phyloP scores from a whole-genome alignment of 2,329 filamentous ascomycete species.

The Diaporthe sp. region DNA sequence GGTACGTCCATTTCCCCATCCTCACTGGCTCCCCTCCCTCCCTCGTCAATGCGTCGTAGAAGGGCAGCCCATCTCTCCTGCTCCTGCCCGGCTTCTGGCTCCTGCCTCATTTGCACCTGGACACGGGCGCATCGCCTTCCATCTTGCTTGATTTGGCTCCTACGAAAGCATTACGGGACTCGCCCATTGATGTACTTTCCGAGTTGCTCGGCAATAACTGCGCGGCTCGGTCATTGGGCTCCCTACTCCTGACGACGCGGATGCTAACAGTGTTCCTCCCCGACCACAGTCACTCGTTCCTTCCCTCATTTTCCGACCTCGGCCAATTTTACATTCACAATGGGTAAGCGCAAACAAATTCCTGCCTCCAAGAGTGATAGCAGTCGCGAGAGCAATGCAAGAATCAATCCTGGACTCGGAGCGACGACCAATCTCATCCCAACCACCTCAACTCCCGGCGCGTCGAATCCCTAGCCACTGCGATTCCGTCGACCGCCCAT shows the following conservation, averaged over 20 bases:
- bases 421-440: constrained; percentile 6
- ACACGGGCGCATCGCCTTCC: constrained; percentile 4
- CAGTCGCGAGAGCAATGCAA: constrained; percentile 39
- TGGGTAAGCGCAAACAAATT: constrained; percentile 39
- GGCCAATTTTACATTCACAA: constrained; percentile 40
- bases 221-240: neutral
- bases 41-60: constrained; percentile 12
- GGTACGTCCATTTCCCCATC: constrained; percentile 36
- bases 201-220: neutral
- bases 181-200: constrained; percentile 15
- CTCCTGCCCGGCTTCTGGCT: constrained; percentile 9
- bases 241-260: constrained; percentile 20
- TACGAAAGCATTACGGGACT: neutral
- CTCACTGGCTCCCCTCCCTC: constrained; percentile 10
- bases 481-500: constrained; percentile 10
- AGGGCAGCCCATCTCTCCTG: constrained; percentile 10
- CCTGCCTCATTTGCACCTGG: neutral
- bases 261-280: constrained; percentile 37
- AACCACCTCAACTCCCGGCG: constrained; percentile 15
- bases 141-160: neutral
- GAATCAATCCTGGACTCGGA: constrained; percentile 33
- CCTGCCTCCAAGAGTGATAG: constrained; percentile 18
- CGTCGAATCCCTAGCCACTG: constrained; percentile 2
- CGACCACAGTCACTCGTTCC: constrained; percentile 41
- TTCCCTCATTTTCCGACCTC: constrained; percentile 37